Evolutionary conservation across 2,329 filamentous ascomycete genomes (phyloP).

Genomic region (Cercospora brassicicola): DNA sequence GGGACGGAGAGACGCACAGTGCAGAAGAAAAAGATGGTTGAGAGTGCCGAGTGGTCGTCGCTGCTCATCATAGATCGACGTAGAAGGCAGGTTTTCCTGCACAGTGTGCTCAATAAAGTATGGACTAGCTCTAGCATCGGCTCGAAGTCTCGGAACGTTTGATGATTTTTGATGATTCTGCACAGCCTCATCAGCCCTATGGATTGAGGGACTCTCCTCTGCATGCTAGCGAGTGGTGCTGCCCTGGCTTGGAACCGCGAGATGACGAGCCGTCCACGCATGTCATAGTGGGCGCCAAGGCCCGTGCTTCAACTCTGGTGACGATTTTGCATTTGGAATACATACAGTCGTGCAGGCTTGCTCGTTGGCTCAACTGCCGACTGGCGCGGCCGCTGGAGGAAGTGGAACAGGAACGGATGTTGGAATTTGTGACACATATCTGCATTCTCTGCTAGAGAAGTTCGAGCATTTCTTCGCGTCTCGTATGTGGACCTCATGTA

Average conservation of each 20-base stretch:
- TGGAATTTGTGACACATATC: not conserved
- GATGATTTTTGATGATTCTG: not conserved
- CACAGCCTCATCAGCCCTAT: not conserved
- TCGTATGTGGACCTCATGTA: too few species aligned
- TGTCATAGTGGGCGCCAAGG: not conserved
- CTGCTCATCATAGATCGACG: not conserved
- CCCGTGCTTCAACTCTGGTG: not conserved
- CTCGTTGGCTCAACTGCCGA: not conserved
- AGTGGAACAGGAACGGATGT: not conserved
- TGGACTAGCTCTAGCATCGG: not conserved
- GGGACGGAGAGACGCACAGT: too few species aligned
- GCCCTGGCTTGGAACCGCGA: not conserved
- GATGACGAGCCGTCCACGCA: not conserved
- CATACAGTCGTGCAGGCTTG: not conserved
- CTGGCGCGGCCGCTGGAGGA: not conserved
- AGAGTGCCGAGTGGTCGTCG: too few species aligned
- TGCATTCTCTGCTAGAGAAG: not conserved
- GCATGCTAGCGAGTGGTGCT: not conserved
- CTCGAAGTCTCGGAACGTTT: not conserved
- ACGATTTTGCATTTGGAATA: not conserved
- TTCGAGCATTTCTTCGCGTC: too few species aligned
- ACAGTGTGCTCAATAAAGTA: too few species aligned
- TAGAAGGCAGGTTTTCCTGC: not conserved
- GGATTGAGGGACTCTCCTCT: not conserved
- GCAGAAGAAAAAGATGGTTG: too few species aligned